Conservation (phyloP, 768 basidiomycete genomes). For the Tricholoma terreum region DNA sequence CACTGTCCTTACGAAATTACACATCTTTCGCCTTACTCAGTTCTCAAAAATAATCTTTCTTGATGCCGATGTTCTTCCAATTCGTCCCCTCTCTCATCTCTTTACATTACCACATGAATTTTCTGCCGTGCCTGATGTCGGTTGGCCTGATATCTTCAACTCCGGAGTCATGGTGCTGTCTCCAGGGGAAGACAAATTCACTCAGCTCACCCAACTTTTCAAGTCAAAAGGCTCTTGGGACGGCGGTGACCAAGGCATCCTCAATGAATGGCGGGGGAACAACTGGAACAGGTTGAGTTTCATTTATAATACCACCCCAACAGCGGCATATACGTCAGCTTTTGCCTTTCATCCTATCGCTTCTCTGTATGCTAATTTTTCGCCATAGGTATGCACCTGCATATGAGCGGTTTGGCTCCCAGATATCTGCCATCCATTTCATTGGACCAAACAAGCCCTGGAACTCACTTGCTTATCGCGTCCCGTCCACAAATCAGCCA, state of each 20-base stretch:
- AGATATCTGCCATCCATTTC: slow-evolving; percentile 87
- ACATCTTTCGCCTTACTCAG: slow-evolving; percentile 88
- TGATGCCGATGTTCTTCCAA: slow-evolving; percentile 88
- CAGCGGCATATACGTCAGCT: slow-evolving; percentile 92
- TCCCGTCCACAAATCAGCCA: slow-evolving; percentile 45
- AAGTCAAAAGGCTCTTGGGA: slow-evolving; percentile 88
- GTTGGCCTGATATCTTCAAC: slow-evolving; percentile 99
- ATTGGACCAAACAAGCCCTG: slow-evolving; percentile 98
- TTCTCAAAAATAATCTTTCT: slow-evolving; percentile 87
- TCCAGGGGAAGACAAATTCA: slow-evolving; percentile 82
- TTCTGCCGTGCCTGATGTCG: slow-evolving; percentile 93
- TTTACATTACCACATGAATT: slow-evolving; percentile 81
- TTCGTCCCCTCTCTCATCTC: slow-evolving; percentile 89
- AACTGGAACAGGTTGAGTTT: slow-evolving; percentile 96
- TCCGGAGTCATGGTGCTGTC: slow-evolving; percentile 90
- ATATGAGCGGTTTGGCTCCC: slow-evolving; percentile 87
- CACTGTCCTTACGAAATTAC: slow-evolving; percentile 93
- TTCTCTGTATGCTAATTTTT: slow-evolving; percentile 19
- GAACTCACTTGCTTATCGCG: slow-evolving; percentile 68
- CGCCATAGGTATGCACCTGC: slow-evolving; percentile 87
- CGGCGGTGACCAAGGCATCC: slow-evolving; percentile 96
- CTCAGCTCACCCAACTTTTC: slow-evolving; percentile 65
- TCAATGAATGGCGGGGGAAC: slow-evolving; percentile 89
- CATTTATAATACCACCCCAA: slow-evolving; percentile 97
- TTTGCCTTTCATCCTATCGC: slow-evolving; percentile 18